phyloP scores from a whole-genome alignment of 2,329 filamentous ascomycete species.

The Acrocalymma vagum region DNA sequence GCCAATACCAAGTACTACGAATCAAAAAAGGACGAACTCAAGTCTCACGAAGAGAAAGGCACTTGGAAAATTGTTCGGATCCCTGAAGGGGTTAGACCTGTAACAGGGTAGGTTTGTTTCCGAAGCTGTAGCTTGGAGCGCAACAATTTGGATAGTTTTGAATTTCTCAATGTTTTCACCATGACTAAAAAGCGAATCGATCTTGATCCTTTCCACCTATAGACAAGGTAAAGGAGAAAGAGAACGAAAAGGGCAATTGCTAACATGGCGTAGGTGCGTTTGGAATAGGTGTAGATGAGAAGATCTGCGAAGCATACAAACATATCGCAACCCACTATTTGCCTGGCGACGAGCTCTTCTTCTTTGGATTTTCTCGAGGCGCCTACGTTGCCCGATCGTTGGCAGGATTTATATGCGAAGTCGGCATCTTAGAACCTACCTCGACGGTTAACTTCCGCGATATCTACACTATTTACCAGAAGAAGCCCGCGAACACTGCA shows the following conservation, averaged over 20 bases:
- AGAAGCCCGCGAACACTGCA: too few relatives aligned
- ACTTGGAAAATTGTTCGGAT: slow-evolving; percentile 2
- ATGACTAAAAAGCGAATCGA: too few relatives aligned
- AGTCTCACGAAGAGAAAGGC: slow-evolving; percentile 3
- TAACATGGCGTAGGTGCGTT: slow-evolving; percentile 31
- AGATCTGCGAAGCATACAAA: slow-evolving; percentile 69
- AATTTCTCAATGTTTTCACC: too few relatives aligned
- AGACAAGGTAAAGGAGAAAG: too few relatives aligned
- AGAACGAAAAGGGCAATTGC: too few relatives aligned
- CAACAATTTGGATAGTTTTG: too few relatives aligned
- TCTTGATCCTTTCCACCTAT: too few relatives aligned
- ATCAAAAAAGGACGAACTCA: slow-evolving; percentile 3
- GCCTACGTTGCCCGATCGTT: slow-evolving; percentile 42
- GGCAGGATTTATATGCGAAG: slow-evolving; percentile 25
- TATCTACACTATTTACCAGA: slow-evolving; percentile 6
- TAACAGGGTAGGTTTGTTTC: too few relatives aligned
- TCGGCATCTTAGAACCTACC: slow-evolving; percentile 22
- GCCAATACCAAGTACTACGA: slow-evolving; percentile 2
- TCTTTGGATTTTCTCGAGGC: slow-evolving; percentile 53
- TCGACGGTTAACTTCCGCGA: slow-evolving; percentile 14
- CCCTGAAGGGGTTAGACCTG: slow-evolving; percentile 1
- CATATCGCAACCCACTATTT: slow-evolving; percentile 62
- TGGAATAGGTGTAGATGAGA: slow-evolving; percentile 43
- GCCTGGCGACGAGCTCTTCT: slow-evolving; percentile 51
- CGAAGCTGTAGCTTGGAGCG: too few relatives aligned